Evolutionary conservation across 768 basidiomycete genomes (phyloP).

Genomic region (Lactarius indigo): DNA sequence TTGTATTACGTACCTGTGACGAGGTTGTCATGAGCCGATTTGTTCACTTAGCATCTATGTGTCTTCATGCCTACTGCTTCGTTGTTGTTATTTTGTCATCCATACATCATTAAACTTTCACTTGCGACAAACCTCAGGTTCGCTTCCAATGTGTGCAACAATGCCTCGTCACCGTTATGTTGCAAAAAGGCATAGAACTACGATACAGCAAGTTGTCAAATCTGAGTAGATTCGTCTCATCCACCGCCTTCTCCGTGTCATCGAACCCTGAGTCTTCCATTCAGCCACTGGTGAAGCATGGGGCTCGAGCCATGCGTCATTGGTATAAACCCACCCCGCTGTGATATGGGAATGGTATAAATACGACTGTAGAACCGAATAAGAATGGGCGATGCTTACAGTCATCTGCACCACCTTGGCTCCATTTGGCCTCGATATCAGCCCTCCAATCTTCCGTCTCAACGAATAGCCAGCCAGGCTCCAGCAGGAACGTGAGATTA

Average conservation of each 20-base stretch:
- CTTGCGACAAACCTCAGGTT: neutral
- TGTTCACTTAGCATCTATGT: neutral
- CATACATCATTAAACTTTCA: neutral
- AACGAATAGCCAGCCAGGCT: constrained; percentile 70
- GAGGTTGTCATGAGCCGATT: neutral
- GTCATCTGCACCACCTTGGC: constrained; percentile 37
- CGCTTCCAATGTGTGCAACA: no score
- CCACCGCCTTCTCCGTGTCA: constrained; percentile 72
- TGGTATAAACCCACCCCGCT: constrained; percentile 84
- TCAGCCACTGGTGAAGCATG: constrained; percentile 38
- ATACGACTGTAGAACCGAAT: constrained; percentile 17
- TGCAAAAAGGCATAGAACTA: neutral
- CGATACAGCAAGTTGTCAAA: neutral
- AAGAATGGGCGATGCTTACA: constrained; percentile 28
- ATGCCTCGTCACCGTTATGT: neutral
- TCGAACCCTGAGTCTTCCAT: constrained; percentile 41
- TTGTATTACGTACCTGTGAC: neutral
- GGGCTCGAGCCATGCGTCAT: constrained; percentile 67
- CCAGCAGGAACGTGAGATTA: constrained; percentile 76
- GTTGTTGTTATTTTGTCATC: neutral
- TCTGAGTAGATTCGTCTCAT: constrained; percentile 56
- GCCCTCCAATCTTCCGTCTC: constrained; percentile 75
- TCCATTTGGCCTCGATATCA: constrained; percentile 60
- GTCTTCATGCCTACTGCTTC: neutral
- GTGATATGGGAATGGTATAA: constrained; percentile 3